Conservation (phyloP, 345 rosid genomes). For the Tarenaya hassleriana region DNA sequence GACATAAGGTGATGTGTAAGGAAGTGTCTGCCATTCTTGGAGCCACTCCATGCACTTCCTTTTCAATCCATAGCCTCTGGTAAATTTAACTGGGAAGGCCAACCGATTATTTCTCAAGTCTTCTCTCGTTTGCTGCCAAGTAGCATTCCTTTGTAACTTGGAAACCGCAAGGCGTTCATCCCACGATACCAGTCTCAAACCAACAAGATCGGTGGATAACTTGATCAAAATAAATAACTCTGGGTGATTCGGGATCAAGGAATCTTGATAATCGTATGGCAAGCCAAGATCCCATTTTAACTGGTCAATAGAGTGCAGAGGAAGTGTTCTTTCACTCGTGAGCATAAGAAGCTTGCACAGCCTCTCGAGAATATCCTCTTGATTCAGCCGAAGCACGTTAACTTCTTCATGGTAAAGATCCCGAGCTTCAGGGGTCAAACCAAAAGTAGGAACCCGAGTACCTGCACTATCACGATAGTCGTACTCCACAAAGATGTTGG, state of each 20-base stretch:
- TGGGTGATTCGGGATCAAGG: constrained; percentile 33
- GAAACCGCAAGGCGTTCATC: constrained; percentile 55
- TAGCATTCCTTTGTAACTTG: constrained; percentile 36
- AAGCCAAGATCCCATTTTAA: constrained; percentile 81
- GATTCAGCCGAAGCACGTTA: constrained; percentile 22
- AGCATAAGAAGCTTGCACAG: constrained; percentile 74
- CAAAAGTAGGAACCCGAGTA: constrained; percentile 63
- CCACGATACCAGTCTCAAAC: constrained; percentile 55
- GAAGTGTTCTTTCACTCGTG: constrained; percentile 47
- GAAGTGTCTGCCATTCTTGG: constrained; percentile 75
- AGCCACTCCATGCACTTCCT: constrained; percentile 76
- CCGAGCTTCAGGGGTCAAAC: constrained; percentile 47
- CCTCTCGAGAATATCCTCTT: constrained; percentile 39
- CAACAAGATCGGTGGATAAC: constrained; percentile 47
- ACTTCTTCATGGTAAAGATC: constrained; percentile 40
- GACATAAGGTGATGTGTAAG: constrained; percentile 63
- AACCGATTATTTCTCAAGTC: constrained; percentile 25
- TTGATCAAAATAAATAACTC: constrained; percentile 46
- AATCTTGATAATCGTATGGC: constrained; percentile 51
- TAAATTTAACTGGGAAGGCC: constrained; percentile 63
- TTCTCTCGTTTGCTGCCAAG: constrained; percentile 27
- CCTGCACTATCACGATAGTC: constrained; percentile 60
- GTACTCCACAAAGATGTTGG: constrained; percentile 51
- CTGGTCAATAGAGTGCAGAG: constrained; percentile 71
- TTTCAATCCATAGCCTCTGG: constrained; percentile 79